Percentiles rank a stretch among this genome's conserved stretches.
Conservation (phyloP, 257 asterid genomes). For the Nicotiana tabacum region DNA sequence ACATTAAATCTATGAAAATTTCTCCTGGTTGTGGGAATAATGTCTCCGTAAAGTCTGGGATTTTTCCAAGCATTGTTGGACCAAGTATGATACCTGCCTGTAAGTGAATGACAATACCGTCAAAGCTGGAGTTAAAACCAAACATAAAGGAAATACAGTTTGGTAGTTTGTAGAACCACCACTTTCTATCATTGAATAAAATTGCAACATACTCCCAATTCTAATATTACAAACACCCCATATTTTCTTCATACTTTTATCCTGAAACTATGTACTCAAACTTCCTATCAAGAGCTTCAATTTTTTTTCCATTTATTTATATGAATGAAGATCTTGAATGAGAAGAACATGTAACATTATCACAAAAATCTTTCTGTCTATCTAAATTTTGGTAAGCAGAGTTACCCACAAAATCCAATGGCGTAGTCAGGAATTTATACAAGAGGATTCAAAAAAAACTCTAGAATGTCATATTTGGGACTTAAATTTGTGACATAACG, state of each 20-base stretch:
- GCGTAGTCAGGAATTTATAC: background rate
- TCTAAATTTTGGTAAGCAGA: background rate
- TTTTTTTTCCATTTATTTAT: background rate
- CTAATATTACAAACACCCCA: background rate
- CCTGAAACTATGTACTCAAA: background rate
- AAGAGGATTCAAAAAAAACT: background rate
- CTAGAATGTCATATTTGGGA: background rate
- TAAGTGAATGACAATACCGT: background rate
- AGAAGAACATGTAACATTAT: background rate
- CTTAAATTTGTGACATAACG: background rate
- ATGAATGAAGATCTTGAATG: background rate
- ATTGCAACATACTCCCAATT: background rate
- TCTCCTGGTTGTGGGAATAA: constrained; percentile 67
- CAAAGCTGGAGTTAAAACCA: background rate
- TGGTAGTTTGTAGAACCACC: background rate
- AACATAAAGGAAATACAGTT: background rate
- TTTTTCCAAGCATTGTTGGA: constrained; percentile 55
- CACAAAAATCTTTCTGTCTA: background rate
- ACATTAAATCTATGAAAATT: constrained; percentile 49
- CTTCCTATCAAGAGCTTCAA: background rate
- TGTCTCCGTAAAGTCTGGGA: background rate
- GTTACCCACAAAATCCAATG: background rate
- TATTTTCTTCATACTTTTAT: background rate
- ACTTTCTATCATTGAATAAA: background rate
- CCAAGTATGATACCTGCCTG: constrained; percentile 91